Conservation (phyloP, 108 stramenopile genomes). For the Skeletonema marinoi region DNA sequence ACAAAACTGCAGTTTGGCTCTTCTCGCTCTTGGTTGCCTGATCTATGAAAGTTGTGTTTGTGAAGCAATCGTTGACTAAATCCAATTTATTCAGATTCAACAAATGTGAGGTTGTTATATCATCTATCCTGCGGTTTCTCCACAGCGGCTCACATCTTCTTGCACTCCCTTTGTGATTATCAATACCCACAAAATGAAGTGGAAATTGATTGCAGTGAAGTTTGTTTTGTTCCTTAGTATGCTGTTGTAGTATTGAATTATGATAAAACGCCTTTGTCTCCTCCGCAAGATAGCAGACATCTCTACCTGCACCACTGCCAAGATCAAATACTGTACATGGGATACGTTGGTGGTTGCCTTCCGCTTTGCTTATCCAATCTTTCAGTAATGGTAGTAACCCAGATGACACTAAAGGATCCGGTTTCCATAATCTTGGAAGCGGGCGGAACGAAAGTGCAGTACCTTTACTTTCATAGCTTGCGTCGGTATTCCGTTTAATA, state of each 20-base stretch:
- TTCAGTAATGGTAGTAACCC: slow-evolving; percentile 55
- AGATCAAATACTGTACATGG: slow-evolving; percentile 65
- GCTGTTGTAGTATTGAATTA: slow-evolving; percentile 1
- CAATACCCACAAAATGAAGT: slow-evolving; percentile 61
- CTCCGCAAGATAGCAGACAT: slow-evolving; percentile 83
- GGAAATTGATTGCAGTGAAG: neutral
- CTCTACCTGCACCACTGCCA: slow-evolving; percentile 80
- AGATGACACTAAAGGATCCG: slow-evolving; percentile 68
- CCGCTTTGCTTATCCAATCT: slow-evolving; percentile 13
- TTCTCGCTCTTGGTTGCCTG: slow-evolving; percentile 1
- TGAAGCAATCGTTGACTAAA: slow-evolving; percentile 27
- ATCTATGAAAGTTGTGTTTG: neutral
- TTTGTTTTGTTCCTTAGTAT: neutral
- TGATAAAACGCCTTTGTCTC: slow-evolving; percentile 50
- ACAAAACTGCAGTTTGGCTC: slow-evolving; percentile 12
- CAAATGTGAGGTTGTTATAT: slow-evolving; percentile 41
- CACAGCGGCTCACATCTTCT: slow-evolving; percentile 56
- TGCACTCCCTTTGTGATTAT: slow-evolving; percentile 77
- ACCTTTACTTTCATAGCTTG: neutral
- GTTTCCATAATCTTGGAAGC: slow-evolving; percentile 77
- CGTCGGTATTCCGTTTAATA: neutral
- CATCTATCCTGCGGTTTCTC: slow-evolving; percentile 58
- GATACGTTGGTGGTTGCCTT: neutral
- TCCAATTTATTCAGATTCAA: slow-evolving; percentile 61
- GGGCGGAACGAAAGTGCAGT: slow-evolving; percentile 19